Percentiles rank a stretch among this genome's conserved stretches.
These are phyloP conservation scores for Pyrenophora teres DNA, from an alignment of 2,329 filamentous ascomycete species.

Conservation along the genomic window DNA sequence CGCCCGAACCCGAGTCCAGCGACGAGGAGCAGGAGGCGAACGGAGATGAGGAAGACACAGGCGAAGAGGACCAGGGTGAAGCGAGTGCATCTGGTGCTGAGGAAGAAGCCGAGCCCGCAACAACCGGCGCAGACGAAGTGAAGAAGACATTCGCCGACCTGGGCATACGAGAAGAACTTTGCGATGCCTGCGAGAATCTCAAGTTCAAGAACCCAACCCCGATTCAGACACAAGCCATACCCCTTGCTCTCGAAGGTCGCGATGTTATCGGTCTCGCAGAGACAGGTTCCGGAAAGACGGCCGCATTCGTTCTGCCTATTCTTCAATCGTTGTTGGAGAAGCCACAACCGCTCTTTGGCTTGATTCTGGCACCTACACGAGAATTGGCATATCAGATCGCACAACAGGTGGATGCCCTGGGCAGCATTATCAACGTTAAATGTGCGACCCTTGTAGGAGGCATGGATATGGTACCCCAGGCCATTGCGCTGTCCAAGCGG, in stretches of 20 bases:
- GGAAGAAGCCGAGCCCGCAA: constrained; percentile 2
- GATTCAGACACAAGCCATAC: constrained; percentile 86
- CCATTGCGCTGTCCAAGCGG: constrained; percentile 91
- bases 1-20: constrained; percentile 31
- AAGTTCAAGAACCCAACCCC: constrained; percentile 86
- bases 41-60: background rate
- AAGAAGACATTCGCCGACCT: constrained; percentile 71
- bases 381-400: constrained; percentile 93
- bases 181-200: constrained; percentile 81
- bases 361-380: constrained; percentile 89
- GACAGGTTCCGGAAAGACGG: constrained; percentile 94
- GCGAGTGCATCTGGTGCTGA: background rate
- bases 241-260: constrained; percentile 74
- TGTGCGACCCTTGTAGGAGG: constrained; percentile 88
- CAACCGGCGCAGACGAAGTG: constrained; percentile 36
- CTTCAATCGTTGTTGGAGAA: constrained; percentile 87
- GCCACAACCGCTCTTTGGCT: constrained; percentile 82
- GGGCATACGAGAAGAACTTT: constrained; percentile 83
- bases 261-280: constrained; percentile 94
- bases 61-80: constrained; percentile 13
- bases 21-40: constrained; percentile 17
- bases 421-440: constrained; percentile 83
- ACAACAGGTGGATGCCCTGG: constrained; percentile 83
- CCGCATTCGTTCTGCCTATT: constrained; percentile 91
- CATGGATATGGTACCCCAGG: constrained; percentile 91